Conservation (phyloP, 2,329 filamentous ascomycete genomes). For the Piedraia hortae region DNA sequence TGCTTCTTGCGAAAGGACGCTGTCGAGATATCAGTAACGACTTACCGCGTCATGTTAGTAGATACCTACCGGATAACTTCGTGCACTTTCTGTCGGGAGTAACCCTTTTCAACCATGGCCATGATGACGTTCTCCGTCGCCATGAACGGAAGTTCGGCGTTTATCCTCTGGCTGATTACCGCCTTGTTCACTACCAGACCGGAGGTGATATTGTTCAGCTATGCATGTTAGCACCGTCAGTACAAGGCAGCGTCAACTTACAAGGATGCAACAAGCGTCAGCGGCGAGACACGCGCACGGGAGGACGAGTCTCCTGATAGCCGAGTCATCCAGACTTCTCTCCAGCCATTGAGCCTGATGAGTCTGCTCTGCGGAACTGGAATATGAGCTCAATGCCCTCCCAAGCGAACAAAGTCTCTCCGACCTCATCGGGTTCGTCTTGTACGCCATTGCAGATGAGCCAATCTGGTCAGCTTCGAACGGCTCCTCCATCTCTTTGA, state of each 20-base stretch:
- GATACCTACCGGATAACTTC: constrained; percentile 37
- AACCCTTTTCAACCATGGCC: constrained; percentile 43
- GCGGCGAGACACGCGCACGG: constrained; percentile 22
- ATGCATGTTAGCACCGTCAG: constrained; percentile 1
- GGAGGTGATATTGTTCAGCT: constrained; percentile 40
- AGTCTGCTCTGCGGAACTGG: constrained; percentile 33
- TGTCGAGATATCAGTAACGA: constrained; percentile 2
- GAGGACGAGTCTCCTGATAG: constrained; percentile 30
- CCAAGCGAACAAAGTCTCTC: constrained; percentile 33
- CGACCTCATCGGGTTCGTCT: constrained; percentile 31
- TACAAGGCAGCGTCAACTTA: constrained; percentile 2
- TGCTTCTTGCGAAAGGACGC: constrained; percentile 51
- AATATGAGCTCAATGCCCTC: constrained; percentile 22
- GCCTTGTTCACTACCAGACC: constrained; percentile 52
- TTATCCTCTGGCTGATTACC: constrained; percentile 37
- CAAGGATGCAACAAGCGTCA: constrained; percentile 32
- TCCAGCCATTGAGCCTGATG: constrained; percentile 52
- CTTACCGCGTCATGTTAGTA: no score
- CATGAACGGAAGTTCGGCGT: constrained; percentile 52
- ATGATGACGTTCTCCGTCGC: constrained; percentile 39
- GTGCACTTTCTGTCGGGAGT: constrained; percentile 54
- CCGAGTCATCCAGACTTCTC: constrained; percentile 49
- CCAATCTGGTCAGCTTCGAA: constrained; percentile 60
- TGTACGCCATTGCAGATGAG: constrained; percentile 38
- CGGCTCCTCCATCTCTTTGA: constrained; percentile 69